Percentiles rank a stretch among this genome's conserved stretches.
Evolutionary conservation across 2,329 filamentous ascomycete genomes (phyloP).

Genomic region (Sarocladium oryzae): DNA sequence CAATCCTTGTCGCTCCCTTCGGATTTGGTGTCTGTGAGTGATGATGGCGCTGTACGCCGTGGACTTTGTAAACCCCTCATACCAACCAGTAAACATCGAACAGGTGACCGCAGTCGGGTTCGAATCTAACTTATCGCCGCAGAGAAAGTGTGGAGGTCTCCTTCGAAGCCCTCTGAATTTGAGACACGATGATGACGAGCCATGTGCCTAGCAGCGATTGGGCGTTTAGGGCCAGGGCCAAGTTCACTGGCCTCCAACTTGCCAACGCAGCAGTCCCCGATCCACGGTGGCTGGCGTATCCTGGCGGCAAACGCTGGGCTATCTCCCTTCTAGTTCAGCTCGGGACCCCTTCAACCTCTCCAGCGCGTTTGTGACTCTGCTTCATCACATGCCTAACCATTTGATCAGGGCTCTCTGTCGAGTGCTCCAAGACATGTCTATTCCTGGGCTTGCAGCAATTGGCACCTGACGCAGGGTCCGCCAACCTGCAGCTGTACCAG

Average conservation of each 20-base stretch:
- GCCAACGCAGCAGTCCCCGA: slow-evolving; percentile 3
- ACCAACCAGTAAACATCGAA: too few relatives aligned
- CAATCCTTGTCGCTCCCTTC: background rate
- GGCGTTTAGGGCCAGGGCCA: background rate
- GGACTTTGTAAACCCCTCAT: too few relatives aligned
- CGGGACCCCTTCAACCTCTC: background rate
- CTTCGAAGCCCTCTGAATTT: background rate
- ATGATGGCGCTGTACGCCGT: too few relatives aligned
- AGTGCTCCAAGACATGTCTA: background rate
- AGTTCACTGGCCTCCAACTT: slow-evolving; percentile 2
- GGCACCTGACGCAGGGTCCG: slow-evolving; percentile 3
- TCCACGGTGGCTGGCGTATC: slow-evolving; percentile 2
- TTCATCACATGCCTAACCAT: background rate
- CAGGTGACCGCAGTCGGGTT: background rate
- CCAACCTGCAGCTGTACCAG: background rate
- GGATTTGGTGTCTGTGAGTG: background rate
- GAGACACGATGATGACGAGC: slow-evolving; percentile 5
- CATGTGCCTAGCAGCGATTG: slow-evolving; percentile 7
- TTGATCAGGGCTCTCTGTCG: background rate
- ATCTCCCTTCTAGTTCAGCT: background rate
- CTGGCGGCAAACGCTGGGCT: background rate
- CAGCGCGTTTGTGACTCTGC: background rate
- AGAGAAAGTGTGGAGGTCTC: background rate
- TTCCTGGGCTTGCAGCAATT: background rate
- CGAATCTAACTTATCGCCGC: background rate